Base-by-base conservation (phyloP, 371 early-diverging fungal genomes). In the Circinella minor region DNA sequence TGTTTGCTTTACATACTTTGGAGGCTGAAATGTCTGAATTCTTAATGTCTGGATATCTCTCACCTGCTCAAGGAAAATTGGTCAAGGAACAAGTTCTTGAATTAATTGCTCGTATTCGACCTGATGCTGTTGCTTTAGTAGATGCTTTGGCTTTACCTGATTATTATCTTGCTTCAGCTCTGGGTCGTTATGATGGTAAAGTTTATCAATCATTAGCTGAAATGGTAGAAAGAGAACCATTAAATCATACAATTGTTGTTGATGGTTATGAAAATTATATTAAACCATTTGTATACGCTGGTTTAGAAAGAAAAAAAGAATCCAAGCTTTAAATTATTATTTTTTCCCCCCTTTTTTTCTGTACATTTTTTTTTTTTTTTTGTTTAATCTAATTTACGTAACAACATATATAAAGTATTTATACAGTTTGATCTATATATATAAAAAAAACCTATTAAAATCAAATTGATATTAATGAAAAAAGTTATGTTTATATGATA, bases 81-180 rank as follows among this genome's bases (percentile, higher is more conserved):
- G 63, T 91, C 66, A 82, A 81, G 71, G 71, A 70, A 0, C 74
- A 80, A 64, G 85, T 91, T 61, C 84, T 87, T 49, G 64, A 18
- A 6, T 67, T 88, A 14, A 78, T 91, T 18, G 84, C 83, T 37
- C 74, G 83, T 14, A 77, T 94, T 18, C 87, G 95, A 5, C 90
- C 86, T 34, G 82, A 93, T 48, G 93, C 91, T 14, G 84, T 94
- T 27, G 81, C 90, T 0, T 77, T 93, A 11, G 93, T 93, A 4
- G 94, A 94, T 71, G 86, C 93, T 2, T 92, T 93, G 77, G 93
- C 88, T 59, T 78, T 92, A 27, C 86, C 94, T 3, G 95, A 95
- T 60, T 89, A 89, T 64, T 78, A 81, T 39, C 83, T 95, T n/a
- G 88, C 92, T 74, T 91, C 92, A 34, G 90, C 94, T 7, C 73